Evolutionary conservation across 169 alveolate species (phyloP).

Genomic region (Plasmodium sp.): DNA sequence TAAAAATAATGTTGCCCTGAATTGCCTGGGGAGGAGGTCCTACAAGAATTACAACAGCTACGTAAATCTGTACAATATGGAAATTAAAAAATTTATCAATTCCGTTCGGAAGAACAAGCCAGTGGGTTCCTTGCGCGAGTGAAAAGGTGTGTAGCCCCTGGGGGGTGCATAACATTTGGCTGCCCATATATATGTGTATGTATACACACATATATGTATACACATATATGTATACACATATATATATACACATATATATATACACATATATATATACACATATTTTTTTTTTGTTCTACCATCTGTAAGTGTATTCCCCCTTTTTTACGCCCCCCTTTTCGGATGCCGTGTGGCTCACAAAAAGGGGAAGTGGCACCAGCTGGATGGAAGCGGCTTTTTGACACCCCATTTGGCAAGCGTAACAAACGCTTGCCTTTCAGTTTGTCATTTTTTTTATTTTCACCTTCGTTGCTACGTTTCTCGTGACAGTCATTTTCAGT

Average conservation of each 20-base stretch:
- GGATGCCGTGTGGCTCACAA: not conserved
- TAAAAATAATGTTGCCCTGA: slow-evolving; percentile 59
- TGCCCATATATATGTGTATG: not conserved
- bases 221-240: no score
- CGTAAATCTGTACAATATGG: slow-evolving; percentile 50
- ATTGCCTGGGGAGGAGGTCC: slow-evolving; percentile 62
- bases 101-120: slow-evolving; percentile 61
- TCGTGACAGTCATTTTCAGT: not conserved
- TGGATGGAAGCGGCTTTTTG: not conserved
- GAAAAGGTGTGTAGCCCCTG: not conserved
- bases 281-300: not conserved
- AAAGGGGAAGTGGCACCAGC: not conserved
- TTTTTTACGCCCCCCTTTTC: not conserved
- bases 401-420: not conserved
- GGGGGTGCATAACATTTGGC: not conserved
- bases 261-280: not conserved
- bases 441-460: not conserved
- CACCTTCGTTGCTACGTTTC: not conserved
- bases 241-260: no score
- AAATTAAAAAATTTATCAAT: slow-evolving; percentile 55
- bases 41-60: slow-evolving; percentile 37
- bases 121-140: slow-evolving; percentile 15
- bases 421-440: not conserved
- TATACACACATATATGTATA: no score
- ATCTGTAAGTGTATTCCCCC: not conserved